A percentile compares a stretch with the other conserved stretches of the same genome.
Conservation (phyloP, 441 rosid species). For the Gossypium davidsonii region DNA sequence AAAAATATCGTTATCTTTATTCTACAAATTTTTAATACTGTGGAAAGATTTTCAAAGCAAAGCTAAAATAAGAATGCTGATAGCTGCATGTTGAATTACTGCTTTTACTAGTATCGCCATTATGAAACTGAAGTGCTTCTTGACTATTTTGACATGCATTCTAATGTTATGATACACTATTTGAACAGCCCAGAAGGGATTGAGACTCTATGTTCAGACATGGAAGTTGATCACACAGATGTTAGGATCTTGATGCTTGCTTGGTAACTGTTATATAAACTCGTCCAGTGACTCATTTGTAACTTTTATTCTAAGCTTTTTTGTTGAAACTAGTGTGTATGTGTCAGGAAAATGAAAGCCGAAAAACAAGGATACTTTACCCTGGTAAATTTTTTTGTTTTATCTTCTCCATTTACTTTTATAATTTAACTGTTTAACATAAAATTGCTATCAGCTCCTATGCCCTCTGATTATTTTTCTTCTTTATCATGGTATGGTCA, state of each 20-base stretch:
- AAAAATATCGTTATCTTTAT: background rate
- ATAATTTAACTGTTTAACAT: background rate
- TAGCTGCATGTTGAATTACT: background rate
- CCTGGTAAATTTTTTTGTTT: conserved; percentile 40
- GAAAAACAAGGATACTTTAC: conserved; percentile 96
- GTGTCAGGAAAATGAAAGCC: conserved; percentile 85
- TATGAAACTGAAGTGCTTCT: background rate
- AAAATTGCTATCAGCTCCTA: background rate
- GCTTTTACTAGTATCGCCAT: background rate
- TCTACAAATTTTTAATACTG: background rate
- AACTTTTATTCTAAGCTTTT: conserved; percentile 5
- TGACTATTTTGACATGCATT: background rate
- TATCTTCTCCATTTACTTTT: background rate
- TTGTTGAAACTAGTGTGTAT: conserved; percentile 7
- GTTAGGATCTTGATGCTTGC: conserved; percentile 95
- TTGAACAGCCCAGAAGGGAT: conserved; percentile 90
- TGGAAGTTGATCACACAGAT: conserved; percentile 86
- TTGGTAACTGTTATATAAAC: conserved; percentile 47
- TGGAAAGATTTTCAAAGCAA: background rate
- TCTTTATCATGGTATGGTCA: background rate
- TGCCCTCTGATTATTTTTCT: background rate
- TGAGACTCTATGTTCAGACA: conserved; percentile 71
- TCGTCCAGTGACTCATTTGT: background rate
- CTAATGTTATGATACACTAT: background rate
- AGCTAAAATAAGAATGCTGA: background rate